These are phyloP conservation scores for Blastobotrys proliferans DNA, from an alignment of 1,139 yeast genomes.

Conservation along the genomic window DNA sequence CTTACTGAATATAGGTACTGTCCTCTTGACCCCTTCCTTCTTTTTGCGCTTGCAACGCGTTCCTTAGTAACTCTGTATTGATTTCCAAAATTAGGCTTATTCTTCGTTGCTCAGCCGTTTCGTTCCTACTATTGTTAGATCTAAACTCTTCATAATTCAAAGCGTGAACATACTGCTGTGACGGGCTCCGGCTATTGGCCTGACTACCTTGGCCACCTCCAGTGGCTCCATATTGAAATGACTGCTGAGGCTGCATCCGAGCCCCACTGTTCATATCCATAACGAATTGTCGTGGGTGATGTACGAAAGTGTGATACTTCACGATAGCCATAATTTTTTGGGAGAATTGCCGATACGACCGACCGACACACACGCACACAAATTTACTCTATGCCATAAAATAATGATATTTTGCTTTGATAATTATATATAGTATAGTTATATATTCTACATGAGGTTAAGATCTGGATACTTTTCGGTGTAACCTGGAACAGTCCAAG, in stretches of 20 bases:
- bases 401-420: too few relatives aligned
- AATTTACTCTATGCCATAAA: too few relatives aligned
- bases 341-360: too few relatives aligned
- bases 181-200: neutral
- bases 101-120: conserved; percentile 23
- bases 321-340: too few relatives aligned
- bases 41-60: conserved; percentile 25
- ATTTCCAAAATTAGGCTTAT: conserved; percentile 30
- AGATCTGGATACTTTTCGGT: conserved; percentile 95
- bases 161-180: neutral
- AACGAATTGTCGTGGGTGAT: neutral
- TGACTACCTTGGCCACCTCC: too few relatives aligned
- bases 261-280: conserved; percentile 11
- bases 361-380: too few relatives aligned
- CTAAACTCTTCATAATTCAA: too few relatives aligned
- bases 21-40: conserved; percentile 14
- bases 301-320: too few relatives aligned
- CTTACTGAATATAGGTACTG: neutral
- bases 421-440: too few relatives aligned
- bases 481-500: conserved; percentile 98
- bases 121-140: too few relatives aligned
- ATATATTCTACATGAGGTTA: conserved; percentile 85
- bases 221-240: neutral
- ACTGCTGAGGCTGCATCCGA: conserved; percentile 8
- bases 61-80: conserved; percentile 32